Evolutionary conservation across 495 filamentous ascomycete species (phyloP).

Genomic region (Neurospora discreta): DNA sequence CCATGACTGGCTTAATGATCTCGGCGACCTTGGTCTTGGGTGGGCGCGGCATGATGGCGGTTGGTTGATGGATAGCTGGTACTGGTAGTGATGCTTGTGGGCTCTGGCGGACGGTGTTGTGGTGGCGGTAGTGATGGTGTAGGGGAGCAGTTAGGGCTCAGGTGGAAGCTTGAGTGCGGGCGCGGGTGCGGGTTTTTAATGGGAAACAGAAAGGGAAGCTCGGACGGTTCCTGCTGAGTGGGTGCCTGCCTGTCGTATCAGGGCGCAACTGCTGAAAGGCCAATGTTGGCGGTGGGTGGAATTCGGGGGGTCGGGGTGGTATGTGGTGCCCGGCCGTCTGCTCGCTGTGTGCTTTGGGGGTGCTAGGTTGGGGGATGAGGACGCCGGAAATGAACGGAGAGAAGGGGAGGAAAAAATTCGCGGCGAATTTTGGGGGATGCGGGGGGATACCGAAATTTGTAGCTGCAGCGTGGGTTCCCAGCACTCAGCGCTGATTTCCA

Average conservation of each 20-base stretch:
- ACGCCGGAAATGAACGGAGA: constrained; percentile 23
- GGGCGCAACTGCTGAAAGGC: constrained; percentile 11
- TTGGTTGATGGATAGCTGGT: constrained; percentile 8
- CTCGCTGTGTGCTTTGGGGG: neutral
- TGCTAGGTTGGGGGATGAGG: neutral
- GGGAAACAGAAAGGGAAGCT: neutral
- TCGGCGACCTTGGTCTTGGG: constrained; percentile 28
- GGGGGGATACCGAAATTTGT: constrained; percentile 23
- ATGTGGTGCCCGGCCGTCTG: neutral
- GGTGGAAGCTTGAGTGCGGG: neutral
- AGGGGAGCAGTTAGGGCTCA: constrained; percentile 1
- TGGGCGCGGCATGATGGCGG: constrained; percentile 24
- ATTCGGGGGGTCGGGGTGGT: neutral
- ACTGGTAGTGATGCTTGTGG: constrained; percentile 9
- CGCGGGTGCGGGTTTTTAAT: neutral
- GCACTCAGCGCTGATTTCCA: constrained; percentile 23
- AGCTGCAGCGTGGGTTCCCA: constrained; percentile 12
- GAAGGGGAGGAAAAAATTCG: constrained; percentile 23
- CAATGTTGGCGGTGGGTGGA: neutral
- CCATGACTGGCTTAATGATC: constrained; percentile 27
- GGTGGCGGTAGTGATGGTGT: constrained; percentile 15
- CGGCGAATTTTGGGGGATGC: constrained; percentile 18
- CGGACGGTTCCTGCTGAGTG: neutral
- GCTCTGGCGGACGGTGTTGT: constrained; percentile 11
- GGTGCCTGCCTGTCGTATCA: constrained; percentile 1